Evolutionary conservation across 2,329 filamentous ascomycete species (phyloP).

Genomic region (Botrytis aclada): DNA sequence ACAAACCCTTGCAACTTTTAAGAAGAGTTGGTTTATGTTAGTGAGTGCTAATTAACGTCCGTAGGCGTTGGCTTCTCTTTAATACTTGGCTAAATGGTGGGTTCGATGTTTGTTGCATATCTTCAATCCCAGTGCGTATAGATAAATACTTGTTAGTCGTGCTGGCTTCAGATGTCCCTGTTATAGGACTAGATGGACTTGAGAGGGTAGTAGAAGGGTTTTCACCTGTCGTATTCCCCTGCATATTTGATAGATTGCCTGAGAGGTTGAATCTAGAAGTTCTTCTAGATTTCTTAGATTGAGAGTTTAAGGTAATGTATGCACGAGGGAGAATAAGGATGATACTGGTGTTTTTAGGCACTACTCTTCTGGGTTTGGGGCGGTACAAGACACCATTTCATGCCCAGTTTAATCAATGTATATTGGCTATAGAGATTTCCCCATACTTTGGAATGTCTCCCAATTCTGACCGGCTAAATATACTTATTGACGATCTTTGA

Average conservation of each 20-base stretch:
- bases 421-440: not conserved
- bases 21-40: not conserved
- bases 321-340: too few relatives aligned
- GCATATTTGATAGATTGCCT: not conserved
- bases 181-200: too few relatives aligned
- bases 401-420: too few relatives aligned
- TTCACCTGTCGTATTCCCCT: not conserved
- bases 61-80: not conserved
- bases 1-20: not conserved
- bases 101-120: not conserved
- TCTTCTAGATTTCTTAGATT: too few relatives aligned
- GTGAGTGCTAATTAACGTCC: not conserved
- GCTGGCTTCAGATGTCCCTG: too few relatives aligned
- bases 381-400: too few relatives aligned
- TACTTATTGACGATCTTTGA: not conserved
- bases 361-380: too few relatives aligned
- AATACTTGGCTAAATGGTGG: not conserved
- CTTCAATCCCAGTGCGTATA: not conserved
- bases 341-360: not conserved
- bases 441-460: fast-evolving
- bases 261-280: not conserved
- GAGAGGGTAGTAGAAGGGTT: not conserved
- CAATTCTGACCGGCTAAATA: fast-evolving
- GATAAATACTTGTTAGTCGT: not conserved
- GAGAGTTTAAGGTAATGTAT: too few relatives aligned